Evolutionary conservation across 2,329 filamentous ascomycete genomes (phyloP).

Genomic region (Chaetomiaceae sp.): DNA sequence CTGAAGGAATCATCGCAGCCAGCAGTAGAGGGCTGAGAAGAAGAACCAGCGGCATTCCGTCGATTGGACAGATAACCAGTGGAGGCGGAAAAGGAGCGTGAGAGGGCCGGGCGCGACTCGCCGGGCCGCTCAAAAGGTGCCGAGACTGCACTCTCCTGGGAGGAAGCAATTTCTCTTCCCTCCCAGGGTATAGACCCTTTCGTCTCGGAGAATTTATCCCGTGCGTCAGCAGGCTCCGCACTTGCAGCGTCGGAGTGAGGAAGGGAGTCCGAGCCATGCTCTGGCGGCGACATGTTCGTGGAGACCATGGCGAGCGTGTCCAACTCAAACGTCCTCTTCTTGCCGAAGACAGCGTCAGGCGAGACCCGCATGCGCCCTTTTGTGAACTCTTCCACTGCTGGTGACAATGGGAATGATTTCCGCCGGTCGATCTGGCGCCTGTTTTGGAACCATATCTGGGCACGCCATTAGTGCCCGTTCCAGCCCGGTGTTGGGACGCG

Average conservation of each 20-base stretch:
- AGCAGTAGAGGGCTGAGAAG: constrained; percentile 46
- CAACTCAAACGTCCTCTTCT: constrained; percentile 27
- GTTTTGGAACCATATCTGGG: constrained; percentile 96
- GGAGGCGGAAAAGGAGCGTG: constrained; percentile 41
- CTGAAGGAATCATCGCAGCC: constrained; percentile 43
- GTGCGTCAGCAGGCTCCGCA: too few relatives aligned
- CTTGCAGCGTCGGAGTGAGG: constrained; percentile 9
- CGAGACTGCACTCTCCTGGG: background rate
- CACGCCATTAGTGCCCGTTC: constrained; percentile 24
- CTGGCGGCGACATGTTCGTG: constrained; percentile 14
- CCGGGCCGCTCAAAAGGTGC: constrained; percentile 1
- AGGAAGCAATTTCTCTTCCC: background rate
- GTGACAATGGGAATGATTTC: constrained; percentile 77
- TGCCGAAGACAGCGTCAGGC: constrained; percentile 41
- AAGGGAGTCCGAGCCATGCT: constrained; percentile 12
- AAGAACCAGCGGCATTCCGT: constrained; percentile 51
- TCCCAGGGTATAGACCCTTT: constrained; percentile 1
- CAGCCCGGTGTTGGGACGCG: background rate
- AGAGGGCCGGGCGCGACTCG: constrained; percentile 24
- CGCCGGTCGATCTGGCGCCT: constrained; percentile 87
- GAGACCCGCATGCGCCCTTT: constrained; percentile 51
- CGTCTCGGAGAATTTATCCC: background rate
- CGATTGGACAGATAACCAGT: constrained; percentile 53
- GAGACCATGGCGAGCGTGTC: background rate
- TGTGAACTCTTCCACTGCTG: constrained; percentile 63